Conservation (phyloP, 2,329 filamentous ascomycete genomes). For the Trichophyton verrucosum region DNA sequence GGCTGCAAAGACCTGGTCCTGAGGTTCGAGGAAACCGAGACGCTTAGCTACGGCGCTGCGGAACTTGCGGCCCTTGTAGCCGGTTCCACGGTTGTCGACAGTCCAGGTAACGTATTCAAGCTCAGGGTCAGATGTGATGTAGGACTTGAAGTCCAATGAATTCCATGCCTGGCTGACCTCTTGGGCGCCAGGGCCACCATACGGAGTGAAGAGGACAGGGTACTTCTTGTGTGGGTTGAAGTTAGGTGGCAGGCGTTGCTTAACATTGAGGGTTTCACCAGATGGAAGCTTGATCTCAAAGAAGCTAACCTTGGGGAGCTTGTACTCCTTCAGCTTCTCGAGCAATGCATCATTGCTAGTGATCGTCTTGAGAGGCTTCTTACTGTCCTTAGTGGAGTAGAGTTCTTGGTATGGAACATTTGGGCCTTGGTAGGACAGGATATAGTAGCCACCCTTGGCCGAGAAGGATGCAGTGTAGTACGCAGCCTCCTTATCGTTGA, state of each 20-base stretch:
- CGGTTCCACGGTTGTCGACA: constrained; percentile 57
- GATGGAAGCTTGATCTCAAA: constrained; percentile 50
- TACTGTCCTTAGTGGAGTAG: constrained; percentile 43
- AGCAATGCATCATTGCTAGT: constrained; percentile 48
- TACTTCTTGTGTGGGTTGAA: constrained; percentile 53
- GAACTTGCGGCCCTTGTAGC: constrained; percentile 51
- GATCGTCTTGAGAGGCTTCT: constrained; percentile 44
- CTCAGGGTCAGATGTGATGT: constrained; percentile 55
- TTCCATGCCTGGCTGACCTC: constrained; percentile 47
- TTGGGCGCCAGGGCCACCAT: constrained; percentile 55
- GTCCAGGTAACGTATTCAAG: constrained; percentile 56
- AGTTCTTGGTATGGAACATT: constrained; percentile 59
- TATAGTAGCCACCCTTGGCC: constrained; percentile 49
- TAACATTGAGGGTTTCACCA: constrained; percentile 51
- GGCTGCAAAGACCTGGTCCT: constrained; percentile 57
- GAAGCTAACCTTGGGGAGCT: constrained; percentile 52
- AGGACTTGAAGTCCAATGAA: constrained; percentile 46
- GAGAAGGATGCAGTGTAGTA: constrained; percentile 57
- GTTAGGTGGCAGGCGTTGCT: constrained; percentile 52
- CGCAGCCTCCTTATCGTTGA: constrained; percentile 47
- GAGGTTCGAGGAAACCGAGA: constrained; percentile 51
- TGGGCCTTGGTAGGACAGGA: constrained; percentile 52
- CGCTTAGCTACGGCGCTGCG: constrained; percentile 46
- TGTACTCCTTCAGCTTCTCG: constrained; percentile 46
- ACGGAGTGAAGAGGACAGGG: constrained; percentile 54